Evolutionary conservation across 2,329 filamentous ascomycete species (phyloP).

Genomic region (Penicillium concentricum): DNA sequence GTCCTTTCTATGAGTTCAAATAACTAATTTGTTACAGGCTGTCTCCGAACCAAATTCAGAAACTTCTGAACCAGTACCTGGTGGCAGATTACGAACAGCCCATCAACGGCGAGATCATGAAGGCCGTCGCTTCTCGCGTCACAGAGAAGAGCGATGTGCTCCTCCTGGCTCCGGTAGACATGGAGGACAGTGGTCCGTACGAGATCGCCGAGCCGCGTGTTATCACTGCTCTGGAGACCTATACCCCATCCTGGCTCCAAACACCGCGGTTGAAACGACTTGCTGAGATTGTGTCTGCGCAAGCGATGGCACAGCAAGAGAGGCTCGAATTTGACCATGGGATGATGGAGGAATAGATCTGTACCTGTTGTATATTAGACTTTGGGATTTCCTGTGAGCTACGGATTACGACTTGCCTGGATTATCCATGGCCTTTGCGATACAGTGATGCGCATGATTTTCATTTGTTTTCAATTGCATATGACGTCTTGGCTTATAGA

Average conservation of each 20-base stretch:
- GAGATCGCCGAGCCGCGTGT: conserved; percentile 96
- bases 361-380: conserved; percentile 29
- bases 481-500: conserved; percentile 8
- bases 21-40: conserved; percentile 57
- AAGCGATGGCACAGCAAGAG: conserved; percentile 94
- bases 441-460: conserved; percentile 26
- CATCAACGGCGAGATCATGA: conserved; percentile 99
- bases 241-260: conserved; percentile 97
- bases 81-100: conserved; percentile 99
- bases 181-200: conserved; percentile 98
- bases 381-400: conserved; percentile 23
- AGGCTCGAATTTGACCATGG: conserved; percentile 60
- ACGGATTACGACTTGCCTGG: conserved; percentile 28
- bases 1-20: neutral
- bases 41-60: conserved; percentile 98
- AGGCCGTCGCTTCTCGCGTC: conserved; percentile 92
- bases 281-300: conserved; percentile 96
- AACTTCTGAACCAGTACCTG: conserved; percentile 96
- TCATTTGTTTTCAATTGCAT: conserved; percentile 15
- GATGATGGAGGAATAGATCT: conserved; percentile 24
- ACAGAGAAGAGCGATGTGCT: conserved; percentile 98
- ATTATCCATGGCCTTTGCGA: conserved; percentile 18
- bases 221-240: conserved; percentile 95
- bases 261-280: conserved; percentile 91
- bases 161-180: conserved; percentile 89